phyloP scores from a whole-genome alignment of 179 eudicot genomes.

The Beta lomatogona region DNA sequence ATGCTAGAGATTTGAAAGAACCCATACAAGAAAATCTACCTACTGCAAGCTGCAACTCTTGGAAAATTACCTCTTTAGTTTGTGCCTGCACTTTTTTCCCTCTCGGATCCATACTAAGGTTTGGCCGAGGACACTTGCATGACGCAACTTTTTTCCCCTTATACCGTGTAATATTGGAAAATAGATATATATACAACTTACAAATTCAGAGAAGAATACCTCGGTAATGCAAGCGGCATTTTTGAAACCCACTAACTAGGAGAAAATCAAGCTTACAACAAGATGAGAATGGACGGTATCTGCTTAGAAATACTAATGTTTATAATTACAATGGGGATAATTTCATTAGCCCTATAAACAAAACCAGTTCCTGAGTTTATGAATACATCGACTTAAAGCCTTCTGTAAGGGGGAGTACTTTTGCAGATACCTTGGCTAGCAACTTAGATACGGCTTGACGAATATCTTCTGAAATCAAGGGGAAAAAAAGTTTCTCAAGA shows the following conservation, averaged over 20 bases:
- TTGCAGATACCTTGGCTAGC: conserved; percentile 83
- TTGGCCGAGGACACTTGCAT: too few species aligned
- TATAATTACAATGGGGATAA: conserved; percentile 16
- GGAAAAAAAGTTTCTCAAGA: neutral
- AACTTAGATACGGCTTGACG: conserved; percentile 76
- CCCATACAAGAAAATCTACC: too few species aligned
- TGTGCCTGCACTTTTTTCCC: too few species aligned
- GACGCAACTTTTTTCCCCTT: too few species aligned
- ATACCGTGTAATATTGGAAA: too few species aligned
- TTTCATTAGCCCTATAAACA: neutral
- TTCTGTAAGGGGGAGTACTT: conserved; percentile 83
- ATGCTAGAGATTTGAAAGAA: too few species aligned
- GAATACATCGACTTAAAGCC: conserved; percentile 73
- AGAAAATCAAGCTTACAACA: neutral
- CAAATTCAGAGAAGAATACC: neutral
- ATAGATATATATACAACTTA: neutral
- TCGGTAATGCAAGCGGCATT: neutral
- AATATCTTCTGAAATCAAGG: conserved; percentile 64
- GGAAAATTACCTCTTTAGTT: too few species aligned
- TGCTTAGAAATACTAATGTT: neutral
- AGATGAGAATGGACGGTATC: neutral
- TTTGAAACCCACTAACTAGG: neutral
- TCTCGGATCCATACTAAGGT: too few species aligned
- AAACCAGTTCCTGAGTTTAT: neutral
- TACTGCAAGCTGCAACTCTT: too few species aligned